A percentile compares a stretch with the other conserved stretches of the same genome.
Evolutionary conservation across 148 eudicot genomes (phyloP).

Genomic region (Beta vulgaris): DNA sequence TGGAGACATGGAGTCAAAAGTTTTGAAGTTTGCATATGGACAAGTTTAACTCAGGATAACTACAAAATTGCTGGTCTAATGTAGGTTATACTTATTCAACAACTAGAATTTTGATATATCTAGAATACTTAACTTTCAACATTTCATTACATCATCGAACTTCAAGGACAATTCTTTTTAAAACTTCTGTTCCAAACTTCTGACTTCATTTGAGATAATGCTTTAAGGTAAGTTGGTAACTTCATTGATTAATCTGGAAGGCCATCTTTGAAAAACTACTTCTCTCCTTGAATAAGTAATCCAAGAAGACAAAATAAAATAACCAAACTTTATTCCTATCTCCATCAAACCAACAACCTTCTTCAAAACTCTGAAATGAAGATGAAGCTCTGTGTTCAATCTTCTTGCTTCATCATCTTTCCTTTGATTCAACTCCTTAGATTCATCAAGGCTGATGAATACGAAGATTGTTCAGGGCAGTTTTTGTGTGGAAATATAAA

Average conservation of each 20-base stretch:
- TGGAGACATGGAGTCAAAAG: background rate
- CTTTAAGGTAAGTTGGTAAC: background rate
- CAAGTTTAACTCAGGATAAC: background rate
- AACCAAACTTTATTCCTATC: background rate
- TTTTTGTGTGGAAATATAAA: conserved; percentile 33
- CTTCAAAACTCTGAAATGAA: background rate
- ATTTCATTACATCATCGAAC: background rate
- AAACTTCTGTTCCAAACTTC: background rate
- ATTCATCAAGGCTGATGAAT: conserved; percentile 17
- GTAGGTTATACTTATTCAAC: background rate
- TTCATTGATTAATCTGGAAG: background rate
- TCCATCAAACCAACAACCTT: background rate
- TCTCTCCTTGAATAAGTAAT: background rate
- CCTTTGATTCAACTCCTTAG: conserved; percentile 5
- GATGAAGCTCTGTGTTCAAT: conserved; percentile 18
- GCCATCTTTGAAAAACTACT: background rate
- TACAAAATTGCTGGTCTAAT: background rate
- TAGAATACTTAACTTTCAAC: background rate
- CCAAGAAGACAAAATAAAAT: background rate
- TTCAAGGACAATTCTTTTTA: background rate
- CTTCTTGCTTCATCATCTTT: conserved; percentile 3
- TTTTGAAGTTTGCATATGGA: background rate
- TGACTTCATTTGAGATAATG: background rate
- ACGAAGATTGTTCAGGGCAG: conserved; percentile 26
- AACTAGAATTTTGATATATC: background rate